Evolutionary conservation across 257 asterid genomes (phyloP).

Genomic region (Solanum peruvianum): DNA sequence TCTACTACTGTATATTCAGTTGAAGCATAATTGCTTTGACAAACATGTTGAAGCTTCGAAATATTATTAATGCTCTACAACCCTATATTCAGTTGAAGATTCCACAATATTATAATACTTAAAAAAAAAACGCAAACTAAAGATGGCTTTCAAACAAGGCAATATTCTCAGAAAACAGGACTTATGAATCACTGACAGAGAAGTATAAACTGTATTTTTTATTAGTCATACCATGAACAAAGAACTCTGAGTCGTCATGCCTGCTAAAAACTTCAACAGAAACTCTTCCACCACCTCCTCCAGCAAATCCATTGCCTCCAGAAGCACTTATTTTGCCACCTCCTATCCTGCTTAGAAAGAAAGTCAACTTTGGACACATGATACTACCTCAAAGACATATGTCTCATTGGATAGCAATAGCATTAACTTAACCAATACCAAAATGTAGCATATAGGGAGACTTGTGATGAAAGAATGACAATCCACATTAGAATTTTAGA

Average conservation of each 20-base stretch:
- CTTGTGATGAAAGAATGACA: neutral
- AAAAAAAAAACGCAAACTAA: neutral
- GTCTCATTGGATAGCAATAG: neutral
- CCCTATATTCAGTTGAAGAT: neutral
- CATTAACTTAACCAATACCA: neutral
- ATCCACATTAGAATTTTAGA: neutral
- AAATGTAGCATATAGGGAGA: neutral
- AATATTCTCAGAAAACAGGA: neutral
- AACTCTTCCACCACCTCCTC: constrained; percentile 97
- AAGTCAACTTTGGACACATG: neutral
- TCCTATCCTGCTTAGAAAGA: constrained; percentile 64
- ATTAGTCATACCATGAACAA: constrained; percentile 56
- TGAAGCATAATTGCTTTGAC: neutral
- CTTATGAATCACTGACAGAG: constrained; percentile 2
- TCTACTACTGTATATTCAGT: neutral
- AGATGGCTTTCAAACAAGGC: neutral
- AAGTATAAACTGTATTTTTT: neutral
- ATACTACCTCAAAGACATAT: neutral
- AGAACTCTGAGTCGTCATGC: constrained; percentile 58
- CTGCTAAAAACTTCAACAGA: constrained; percentile 58
- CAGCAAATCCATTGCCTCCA: constrained; percentile 91
- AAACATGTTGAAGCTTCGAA: neutral
- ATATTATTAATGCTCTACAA: neutral
- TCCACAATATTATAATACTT: neutral
- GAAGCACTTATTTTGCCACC: constrained; percentile 66